Evolutionary conservation across 2,329 filamentous ascomycete species (phyloP), one percentile per base, ranked within the genome.

Genomic region (Sporothrix pallida): DNA sequence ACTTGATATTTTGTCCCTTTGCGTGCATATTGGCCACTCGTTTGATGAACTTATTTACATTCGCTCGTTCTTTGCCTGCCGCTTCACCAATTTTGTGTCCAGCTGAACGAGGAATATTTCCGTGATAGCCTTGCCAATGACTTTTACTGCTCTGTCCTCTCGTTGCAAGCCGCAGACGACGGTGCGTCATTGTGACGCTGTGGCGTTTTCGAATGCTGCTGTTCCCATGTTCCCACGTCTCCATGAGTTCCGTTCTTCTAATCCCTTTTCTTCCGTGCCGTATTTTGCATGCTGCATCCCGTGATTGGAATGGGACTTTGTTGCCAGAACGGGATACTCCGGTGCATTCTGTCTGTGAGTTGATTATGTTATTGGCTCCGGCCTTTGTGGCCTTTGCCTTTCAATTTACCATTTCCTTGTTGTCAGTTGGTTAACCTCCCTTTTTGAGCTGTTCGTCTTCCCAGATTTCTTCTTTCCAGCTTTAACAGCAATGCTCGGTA

Each of bases 141-240:
- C 23, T 17, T 60, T 1, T 65, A 3, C 15, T 23, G 13, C 20
- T 42, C 58, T 42, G 5, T 20, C 5, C 26, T 17, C 48, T 6
- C 26, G 56, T 15, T 37, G 26, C 56, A 60, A 23, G 13, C 56
- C 13, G 13, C 26, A 42, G 56, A 63, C 58, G n/a, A 17, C 58
- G 42, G 31, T 20, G 31, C 58, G 17, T 44, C 42, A 48, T 65
- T 26, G 42, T 65, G 62, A 65, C 62, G 62, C 62, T 48, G 60
- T 65, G 62, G 62, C 62, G 62, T 65, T 65, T 65, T 37, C 5
- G 2, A 37, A 37, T 37, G 31, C n/a, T 12, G 8, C 37, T 63
- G 37, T 15, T 48, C 62, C 42, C 52, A 20, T 56, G 52, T 56
- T 60, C 31, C 56, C 26, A 37, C 31, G 31, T 37, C 31, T 37